Evolutionary conservation across 495 filamentous ascomycete species (phyloP), one percentile per base, ranked within the genome.

Genomic region (Tuber aestivum): DNA sequence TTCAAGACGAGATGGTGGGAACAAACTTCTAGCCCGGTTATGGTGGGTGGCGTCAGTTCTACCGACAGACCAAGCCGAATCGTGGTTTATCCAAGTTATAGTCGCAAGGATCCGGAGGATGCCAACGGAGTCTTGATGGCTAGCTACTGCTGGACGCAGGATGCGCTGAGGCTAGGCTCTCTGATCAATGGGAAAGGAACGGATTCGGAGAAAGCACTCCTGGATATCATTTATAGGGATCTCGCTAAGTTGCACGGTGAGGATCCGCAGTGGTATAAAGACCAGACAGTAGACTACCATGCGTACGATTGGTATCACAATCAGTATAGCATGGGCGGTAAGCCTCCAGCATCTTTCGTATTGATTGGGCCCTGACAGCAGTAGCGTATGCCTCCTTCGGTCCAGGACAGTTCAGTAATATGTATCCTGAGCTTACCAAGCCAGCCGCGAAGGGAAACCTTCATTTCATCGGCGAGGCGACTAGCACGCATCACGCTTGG

Each of bases 1-100:
- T 85, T 85, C 74, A 74, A 61, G 16, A 56, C 70, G 0, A 78
- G 73, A 12, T 85, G 84, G 84, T 85, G 84, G 84, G 73, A 71
- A 42, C 69, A 75, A 37, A 27, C 69, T 41, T 23, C 23, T 0
- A 16, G 20, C 0, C 6, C 41, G 1, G 35, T 9, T 0, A 72
- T 44, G 1, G 16, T 41, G 32, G 86, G 85, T 12, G 86, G 86
- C 18, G 68, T 82, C 16, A 80, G 80, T 4, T 76, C 50, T 37
- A 85, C 85, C 10, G 86, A 87, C 77, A 77, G 84, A n/a, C 76
- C 79, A 20, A 81, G 85, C 38, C 80, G 86, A 6, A 82, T 76
- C 27, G 82, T 81, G 75, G 86, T 87, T 14, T 87, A 87, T 82
- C 86, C 86, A 12, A 84, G 84, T 14, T 87, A 84, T 77, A 83